Base-by-base conservation (phyloP, 495 filamentous ascomycete species). In the Aspergillus leporis region DNA sequence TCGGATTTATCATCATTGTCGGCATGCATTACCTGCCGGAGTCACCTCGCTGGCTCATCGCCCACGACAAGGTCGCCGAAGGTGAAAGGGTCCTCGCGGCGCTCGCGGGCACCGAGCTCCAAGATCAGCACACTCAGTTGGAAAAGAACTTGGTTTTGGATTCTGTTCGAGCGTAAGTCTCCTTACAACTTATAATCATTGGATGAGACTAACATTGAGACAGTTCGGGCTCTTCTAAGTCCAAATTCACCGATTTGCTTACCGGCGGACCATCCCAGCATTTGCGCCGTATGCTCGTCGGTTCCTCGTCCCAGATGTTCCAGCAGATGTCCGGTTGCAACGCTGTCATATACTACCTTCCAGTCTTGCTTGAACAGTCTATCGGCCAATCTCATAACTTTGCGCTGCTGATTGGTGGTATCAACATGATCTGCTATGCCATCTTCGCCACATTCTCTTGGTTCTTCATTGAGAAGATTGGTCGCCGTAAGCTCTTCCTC, bases 321-420 rank as follows among this genome's bases (percentile, higher is more conserved):
- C 87, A 92, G 68, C 88, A 92, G 61, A 74, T 90, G 32, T 81
- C 82, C 41, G 72, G 72, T 12, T 88, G 86, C 73, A 91, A 91
- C 59, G 86, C 87, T 5, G 85, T 90, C 61, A 91, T 90, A 59
- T 91, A 93, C 75, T 92, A 87, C 67, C 83, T 89, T 61, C 86
- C 87, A 0, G 82, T 89, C 41, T 75, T 92, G 2, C 88, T 91
- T 66, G 70, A 88, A 65, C 66, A 76, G 1, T 83, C 82, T 0
- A 84, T 92, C 55, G 70, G 70, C 14, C 69, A 79, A 50, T 69
- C 66, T 1, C 81, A 87, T 56, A 78, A 81, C 56, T 80, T 90
- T 64, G 79, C 83, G 9, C 74, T 90, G 1, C 75, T 92, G 0
- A 72, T 92, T 4, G 87, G 87, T 19, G 88, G 89, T 55, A 78